Evolutionary conservation across 306 rosid species (phyloP).

Genomic region (Cucumis sativus): Cucumber_9930_V3 NC_026659.2:22129501-22130000

Average conservation of each 20-base stretch:
- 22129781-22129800: not conserved
- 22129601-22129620: slow-evolving; percentile 9
- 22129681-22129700: slow-evolving; percentile 54
- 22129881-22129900: not conserved
- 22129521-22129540: slow-evolving; percentile 68
- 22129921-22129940: not conserved
- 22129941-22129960: not conserved
- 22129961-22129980: not conserved
- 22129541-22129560: slow-evolving; percentile 2
- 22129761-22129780: not conserved
- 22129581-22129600: not conserved
- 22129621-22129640: slow-evolving; percentile 19
- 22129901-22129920: not conserved
- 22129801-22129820: not conserved
- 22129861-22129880: not conserved
- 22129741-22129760: not conserved
- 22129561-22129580: not conserved
- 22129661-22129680: slow-evolving; percentile 57
- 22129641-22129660: slow-evolving; percentile 60
- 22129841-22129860: not conserved
- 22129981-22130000: too few relatives aligned
- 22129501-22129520: slow-evolving; percentile 40
- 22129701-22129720: slow-evolving; percentile 4
- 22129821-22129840: not conserved
- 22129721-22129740: slow-evolving; percentile 14